Evolutionary conservation across 2,329 filamentous ascomycete species (phyloP), one percentile per base, ranked within the genome.

Genomic region (Macroventuria anomochaeta): DNA sequence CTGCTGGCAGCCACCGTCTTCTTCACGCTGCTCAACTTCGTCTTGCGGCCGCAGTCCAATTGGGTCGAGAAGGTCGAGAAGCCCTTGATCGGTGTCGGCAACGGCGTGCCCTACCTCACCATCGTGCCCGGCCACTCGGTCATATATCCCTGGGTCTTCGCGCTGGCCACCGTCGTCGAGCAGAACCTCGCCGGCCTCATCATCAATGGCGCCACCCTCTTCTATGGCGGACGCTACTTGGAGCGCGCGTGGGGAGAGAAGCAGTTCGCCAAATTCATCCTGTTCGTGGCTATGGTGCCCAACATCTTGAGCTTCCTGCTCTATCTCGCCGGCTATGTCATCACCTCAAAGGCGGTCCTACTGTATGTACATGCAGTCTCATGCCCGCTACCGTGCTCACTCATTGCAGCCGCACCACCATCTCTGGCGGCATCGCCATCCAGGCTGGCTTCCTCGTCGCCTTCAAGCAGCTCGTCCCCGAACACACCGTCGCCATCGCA

Each of bases 391-490:
- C 23, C n/a, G n/a, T n/a, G n/a, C n/a, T n/a, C n/a, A n/a, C n/a
- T n/a, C n/a, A n/a, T n/a, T n/a, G n/a, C 56, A 77, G 73, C 67
- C 95, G 89, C 39, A 92, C 89, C 38, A 88, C 90, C 59, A 90
- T 97, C 70, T 90, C 90, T 64, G 95, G 95, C 64, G 93, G 92
- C 49, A 88, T 96, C 59, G 87, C 93, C 13, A 81, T 97, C 53
- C 93, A 97, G 75, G 92, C 95, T 39, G 88, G 90, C 57, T 97
- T 97, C 79, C 89, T 99, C 57, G 91, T 97, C 67, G 91, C 93
- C 48, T 96, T 97, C 78, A 97, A 96, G 78, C 95, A 99, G 77
- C 90, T 99, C 42, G 89, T 97, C 29, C 95, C 95, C 18, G 93
- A 96, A 58, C 95, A 99, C 76, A 99, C 95, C 10, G 93, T 97